Percentiles rank a stretch among this genome's conserved stretches.
These are phyloP conservation scores for Byssoonygena ceratinophila DNA, from an alignment of 2,329 filamentous ascomycete genomes.

Conservation along the genomic window DNA sequence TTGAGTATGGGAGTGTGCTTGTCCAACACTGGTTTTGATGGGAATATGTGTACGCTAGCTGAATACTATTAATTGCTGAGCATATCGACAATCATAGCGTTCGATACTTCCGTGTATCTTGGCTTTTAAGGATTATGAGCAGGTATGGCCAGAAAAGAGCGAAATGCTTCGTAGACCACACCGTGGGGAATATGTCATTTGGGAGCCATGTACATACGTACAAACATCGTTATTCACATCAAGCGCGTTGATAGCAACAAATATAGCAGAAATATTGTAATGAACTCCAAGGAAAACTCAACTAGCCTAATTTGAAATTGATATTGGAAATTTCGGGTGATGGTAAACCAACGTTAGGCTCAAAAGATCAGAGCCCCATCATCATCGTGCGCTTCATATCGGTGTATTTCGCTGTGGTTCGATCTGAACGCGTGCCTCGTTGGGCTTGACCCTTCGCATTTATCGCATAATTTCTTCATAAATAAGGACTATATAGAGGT, in stretches of 20 bases:
- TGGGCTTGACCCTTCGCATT: slow-evolving; percentile 14
- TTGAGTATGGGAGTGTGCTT: neutral
- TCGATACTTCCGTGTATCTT: no score
- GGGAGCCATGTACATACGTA: slow-evolving; percentile 6
- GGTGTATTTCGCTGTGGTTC: neutral
- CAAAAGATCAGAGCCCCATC: neutral
- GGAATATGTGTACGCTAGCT: no score
- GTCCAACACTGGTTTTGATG: slow-evolving; percentile 4
- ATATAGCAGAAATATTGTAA: slow-evolving; percentile 1
- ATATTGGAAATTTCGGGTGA: neutral
- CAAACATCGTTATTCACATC: slow-evolving; percentile 9
- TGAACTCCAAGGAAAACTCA: neutral
- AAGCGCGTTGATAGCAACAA: neutral
- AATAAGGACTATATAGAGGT: slow-evolving; percentile 54
- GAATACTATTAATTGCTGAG: no score
- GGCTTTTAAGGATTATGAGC: no score
- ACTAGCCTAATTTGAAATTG: neutral
- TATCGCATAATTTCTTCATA: slow-evolving; percentile 91
- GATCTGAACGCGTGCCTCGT: neutral
- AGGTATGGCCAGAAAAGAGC: neutral
- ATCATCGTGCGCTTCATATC: neutral
- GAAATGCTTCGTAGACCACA: neutral
- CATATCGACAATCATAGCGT: no score
- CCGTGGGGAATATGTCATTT: neutral
- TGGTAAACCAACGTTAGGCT: neutral